phyloP scores from a whole-genome alignment of 2,329 filamentous ascomycete species.

The Pseudomassariella vexata region DNA sequence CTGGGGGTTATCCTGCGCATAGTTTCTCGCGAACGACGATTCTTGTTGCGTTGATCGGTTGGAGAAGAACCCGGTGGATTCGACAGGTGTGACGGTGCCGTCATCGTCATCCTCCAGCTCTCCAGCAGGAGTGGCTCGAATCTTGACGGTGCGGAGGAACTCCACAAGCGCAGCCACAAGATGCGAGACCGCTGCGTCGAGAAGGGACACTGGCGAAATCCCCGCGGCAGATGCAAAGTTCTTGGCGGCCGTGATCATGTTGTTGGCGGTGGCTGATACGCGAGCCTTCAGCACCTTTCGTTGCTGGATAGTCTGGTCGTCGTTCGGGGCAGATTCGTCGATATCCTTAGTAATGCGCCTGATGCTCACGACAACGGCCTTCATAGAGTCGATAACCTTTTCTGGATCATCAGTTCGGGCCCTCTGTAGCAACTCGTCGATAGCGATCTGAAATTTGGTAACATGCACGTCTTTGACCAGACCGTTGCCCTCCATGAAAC shows the following conservation, averaged over 20 bases:
- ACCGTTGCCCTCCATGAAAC: conserved; percentile 65
- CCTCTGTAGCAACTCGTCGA: conserved; percentile 80
- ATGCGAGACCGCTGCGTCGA: conserved; percentile 91
- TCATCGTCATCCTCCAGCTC: conserved; percentile 78
- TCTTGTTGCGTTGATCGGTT: conserved; percentile 38
- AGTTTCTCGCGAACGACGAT: no score
- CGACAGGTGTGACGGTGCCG: conserved; percentile 57
- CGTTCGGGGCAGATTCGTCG: conserved; percentile 48
- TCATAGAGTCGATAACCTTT: conserved; percentile 78
- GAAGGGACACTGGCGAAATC: conserved; percentile 83
- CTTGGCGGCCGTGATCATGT: conserved; percentile 89
- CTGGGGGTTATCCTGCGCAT: no score
- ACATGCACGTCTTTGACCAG: conserved; percentile 87
- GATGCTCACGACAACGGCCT: conserved; percentile 74
- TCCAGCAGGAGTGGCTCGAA: conserved; percentile 66
- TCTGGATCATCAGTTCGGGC: conserved; percentile 70
- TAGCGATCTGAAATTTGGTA: conserved; percentile 89
- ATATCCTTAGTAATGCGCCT: conserved; percentile 81
- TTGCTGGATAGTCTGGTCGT: conserved; percentile 49
- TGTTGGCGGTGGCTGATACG: conserved; percentile 91
- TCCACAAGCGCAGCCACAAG: conserved; percentile 82
- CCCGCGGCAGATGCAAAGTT: conserved; percentile 81
- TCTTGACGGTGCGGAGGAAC: conserved; percentile 76
- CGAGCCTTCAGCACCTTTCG: conserved; percentile 69
- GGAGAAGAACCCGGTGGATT: conserved; percentile 65